Evolutionary conservation across 441 rosid genomes (phyloP).

Genomic region (Capsella rubella): DNA sequence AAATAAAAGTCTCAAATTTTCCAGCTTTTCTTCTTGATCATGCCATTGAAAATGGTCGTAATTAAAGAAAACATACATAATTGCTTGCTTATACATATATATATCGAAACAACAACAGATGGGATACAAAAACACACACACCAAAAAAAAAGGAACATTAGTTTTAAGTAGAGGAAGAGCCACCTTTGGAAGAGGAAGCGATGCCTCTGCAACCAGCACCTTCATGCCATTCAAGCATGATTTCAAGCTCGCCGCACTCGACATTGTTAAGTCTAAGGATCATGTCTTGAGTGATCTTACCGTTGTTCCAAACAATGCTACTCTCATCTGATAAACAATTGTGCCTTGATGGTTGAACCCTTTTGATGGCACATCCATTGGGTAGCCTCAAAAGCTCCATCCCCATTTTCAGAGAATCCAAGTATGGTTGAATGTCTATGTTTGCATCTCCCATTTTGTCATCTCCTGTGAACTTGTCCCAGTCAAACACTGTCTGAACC

Average conservation of each 20-base stretch:
- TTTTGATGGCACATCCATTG: slow-evolving; percentile 52
- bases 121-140: slow-evolving; percentile 1
- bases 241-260: slow-evolving; percentile 55
- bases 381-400: slow-evolving; percentile 50
- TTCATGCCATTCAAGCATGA: slow-evolving; percentile 63
- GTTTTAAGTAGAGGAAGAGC: slow-evolving; percentile 34
- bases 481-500: slow-evolving; percentile 57
- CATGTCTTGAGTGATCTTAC: slow-evolving; percentile 64
- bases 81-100: neutral
- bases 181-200: slow-evolving; percentile 31
- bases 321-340: slow-evolving; percentile 62
- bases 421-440: slow-evolving; percentile 53
- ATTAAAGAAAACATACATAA: slow-evolving; percentile 8
- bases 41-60: slow-evolving; percentile 25
- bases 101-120: slow-evolving; percentile 38
- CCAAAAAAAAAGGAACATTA: neutral
- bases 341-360: slow-evolving; percentile 49
- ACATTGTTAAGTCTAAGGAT: slow-evolving; percentile 52
- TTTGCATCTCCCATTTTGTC: slow-evolving; percentile 67
- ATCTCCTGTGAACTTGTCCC: slow-evolving; percentile 58
- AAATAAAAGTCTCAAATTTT: slow-evolving; percentile 1
- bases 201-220: slow-evolving; percentile 53
- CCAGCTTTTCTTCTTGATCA: neutral
- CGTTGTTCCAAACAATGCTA: slow-evolving; percentile 54
- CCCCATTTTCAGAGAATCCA: slow-evolving; percentile 50